Base-by-base conservation (phyloP, 306 rosid genomes). In the Malus sieversii region DNA sequence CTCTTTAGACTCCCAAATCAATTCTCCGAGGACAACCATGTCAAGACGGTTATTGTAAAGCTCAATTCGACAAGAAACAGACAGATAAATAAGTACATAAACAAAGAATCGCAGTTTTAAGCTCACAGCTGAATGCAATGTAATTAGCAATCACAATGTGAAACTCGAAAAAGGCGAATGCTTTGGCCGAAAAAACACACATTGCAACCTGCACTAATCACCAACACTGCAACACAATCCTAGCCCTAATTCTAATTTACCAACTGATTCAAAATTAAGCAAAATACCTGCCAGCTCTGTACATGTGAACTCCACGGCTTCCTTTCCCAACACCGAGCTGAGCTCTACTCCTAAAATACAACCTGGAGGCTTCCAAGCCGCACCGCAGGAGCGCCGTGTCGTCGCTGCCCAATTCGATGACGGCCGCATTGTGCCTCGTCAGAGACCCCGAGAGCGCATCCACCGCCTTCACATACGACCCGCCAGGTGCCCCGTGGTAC, bases 271-370 rank as follows among this genome's bases (percentile, higher is more conserved):
- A 66, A 10, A 38, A 40, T 15, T 18, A 35, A 23, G 45, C 3
- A 32, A 51, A 51, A 20, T 33, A 92, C 98, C 98, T 92, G 84
- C 98, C 97, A 18, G 97, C 96, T 60, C 97, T 89, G 84, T 95
- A 92, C 96, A 84, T 85, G 79, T 92, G 84, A 84, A 90, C 92
- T 58, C 93, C 95, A 19, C 97, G 96, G 82, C 85, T 78, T 32
- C 95, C 90, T 75, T 90, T 91, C 15, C 90, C 95, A 76, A 32
- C 86, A 66, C 85, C 86, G 14, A 81, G 85, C 74, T 82, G 92
- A 57, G 87, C 91, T 83, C 90, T 80, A 76, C 87, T 90, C 74
- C 93, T 83, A 68, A 95, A 92, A 75, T 84, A 92, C 87, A 92
- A 73, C 62, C 98, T 87, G 3, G 95, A 82, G 51, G 90, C 92